phyloP scores from a whole-genome alignment of 768 basidiomycete species.

The Harrya chromipes region DNA sequence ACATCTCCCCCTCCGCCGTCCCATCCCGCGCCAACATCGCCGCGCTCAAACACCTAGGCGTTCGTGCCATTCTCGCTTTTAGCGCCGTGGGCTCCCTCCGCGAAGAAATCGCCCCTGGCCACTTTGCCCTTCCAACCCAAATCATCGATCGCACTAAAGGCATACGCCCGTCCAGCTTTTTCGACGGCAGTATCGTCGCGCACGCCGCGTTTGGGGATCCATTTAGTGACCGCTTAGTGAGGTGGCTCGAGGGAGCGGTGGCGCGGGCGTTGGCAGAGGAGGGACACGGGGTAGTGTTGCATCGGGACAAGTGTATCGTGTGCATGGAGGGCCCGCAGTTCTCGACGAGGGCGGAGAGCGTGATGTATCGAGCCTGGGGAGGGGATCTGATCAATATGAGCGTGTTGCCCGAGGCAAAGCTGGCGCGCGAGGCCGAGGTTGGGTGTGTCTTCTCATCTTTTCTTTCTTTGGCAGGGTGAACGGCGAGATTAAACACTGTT shows the following conservation, averaged over 20 bases:
- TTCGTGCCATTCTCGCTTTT: conserved; percentile 88
- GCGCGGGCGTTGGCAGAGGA: conserved; percentile 56
- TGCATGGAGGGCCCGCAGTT: conserved; percentile 99
- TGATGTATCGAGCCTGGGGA: conserved; percentile 92
- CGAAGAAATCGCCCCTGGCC: conserved; percentile 89
- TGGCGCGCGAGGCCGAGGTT: conserved; percentile 92
- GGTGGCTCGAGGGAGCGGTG: conserved; percentile 67
- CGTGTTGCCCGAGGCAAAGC: conserved; percentile 93
- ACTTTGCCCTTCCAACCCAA: conserved; percentile 84
- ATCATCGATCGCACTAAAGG: conserved; percentile 98
- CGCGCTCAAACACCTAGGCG: conserved; percentile 89
- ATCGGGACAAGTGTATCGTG: conserved; percentile 81
- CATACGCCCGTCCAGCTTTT: conserved; percentile 83
- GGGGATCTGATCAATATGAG: conserved; percentile 98
- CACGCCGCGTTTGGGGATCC: conserved; percentile 96
- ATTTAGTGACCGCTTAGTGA: conserved; percentile 62
- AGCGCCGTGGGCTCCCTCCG: conserved; percentile 93
- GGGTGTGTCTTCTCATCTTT: conserved; percentile 44
- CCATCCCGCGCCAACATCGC: conserved; percentile 92
- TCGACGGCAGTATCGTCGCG: conserved; percentile 80
- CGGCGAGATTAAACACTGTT: not conserved
- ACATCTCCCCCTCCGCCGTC: conserved; percentile 73
- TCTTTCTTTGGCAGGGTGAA: not conserved
- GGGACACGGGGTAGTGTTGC: conserved; percentile 62
- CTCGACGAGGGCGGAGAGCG: conserved; percentile 94